Evolutionary conservation across 2,329 filamentous ascomycete genomes (phyloP).

Genomic region (Rosellinia necatrix): DNA sequence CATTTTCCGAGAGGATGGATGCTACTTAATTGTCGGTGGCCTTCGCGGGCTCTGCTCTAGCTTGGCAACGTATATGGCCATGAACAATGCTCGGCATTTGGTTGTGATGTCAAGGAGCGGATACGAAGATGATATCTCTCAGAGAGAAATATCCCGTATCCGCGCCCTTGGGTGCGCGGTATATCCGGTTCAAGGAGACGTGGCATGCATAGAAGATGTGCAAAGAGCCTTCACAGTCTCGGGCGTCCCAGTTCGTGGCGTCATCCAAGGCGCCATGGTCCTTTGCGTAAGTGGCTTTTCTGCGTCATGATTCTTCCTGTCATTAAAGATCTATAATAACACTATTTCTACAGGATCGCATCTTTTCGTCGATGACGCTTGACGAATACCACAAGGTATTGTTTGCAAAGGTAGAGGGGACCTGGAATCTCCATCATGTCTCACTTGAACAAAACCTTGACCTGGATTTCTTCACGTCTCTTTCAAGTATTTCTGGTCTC

Average conservation of each 20-base stretch:
- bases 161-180: not conserved
- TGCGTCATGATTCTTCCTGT: too few relatives aligned
- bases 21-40: conserved; percentile 46
- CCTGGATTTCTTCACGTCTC: conserved; percentile 46
- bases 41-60: conserved; percentile 44
- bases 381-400: conserved; percentile 36
- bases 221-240: not conserved
- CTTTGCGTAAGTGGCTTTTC: conserved; percentile 26
- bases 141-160: rapidly evolving
- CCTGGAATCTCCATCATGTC: conserved; percentile 42
- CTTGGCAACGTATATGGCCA: conserved; percentile 41
- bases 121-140: conserved; percentile 12
- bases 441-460: conserved; percentile 18
- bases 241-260: conserved; percentile 21
- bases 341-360: too few relatives aligned
- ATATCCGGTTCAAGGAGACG: not conserved
- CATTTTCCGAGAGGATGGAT: conserved; percentile 30
- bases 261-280: conserved; percentile 43
- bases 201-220: not conserved
- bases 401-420: conserved; percentile 40
- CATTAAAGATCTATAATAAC: too few relatives aligned
- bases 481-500: conserved; percentile 43
- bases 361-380: conserved; percentile 38
- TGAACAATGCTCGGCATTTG: conserved; percentile 36
- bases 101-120: conserved; percentile 35